Evolutionary conservation across 139 green algal species (phyloP).

Genomic region (Chlorokybus atmophyticus): DNA sequence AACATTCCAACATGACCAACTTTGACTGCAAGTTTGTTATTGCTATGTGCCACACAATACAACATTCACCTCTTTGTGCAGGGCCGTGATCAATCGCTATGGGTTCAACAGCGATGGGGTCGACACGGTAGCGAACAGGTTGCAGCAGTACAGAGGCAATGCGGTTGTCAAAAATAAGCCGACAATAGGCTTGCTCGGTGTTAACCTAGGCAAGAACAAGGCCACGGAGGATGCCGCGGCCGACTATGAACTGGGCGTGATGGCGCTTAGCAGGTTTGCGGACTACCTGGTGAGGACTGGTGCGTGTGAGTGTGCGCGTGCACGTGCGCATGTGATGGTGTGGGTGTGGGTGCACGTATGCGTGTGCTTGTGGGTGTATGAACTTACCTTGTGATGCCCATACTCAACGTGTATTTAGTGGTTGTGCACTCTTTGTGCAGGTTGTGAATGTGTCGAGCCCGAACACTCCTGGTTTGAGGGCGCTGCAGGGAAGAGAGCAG

Average conservation of each 20-base stretch:
- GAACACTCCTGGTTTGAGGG: constrained; percentile 80
- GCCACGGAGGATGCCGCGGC: constrained; percentile 55
- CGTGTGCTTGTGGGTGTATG: background rate
- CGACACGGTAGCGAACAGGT: constrained; percentile 50
- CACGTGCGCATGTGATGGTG: background rate
- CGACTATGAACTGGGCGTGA: constrained; percentile 62
- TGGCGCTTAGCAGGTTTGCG: constrained; percentile 36
- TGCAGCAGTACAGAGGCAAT: too few species aligned
- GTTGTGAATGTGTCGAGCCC: constrained; percentile 91
- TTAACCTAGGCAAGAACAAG: constrained; percentile 99
- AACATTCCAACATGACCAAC: too few species aligned
- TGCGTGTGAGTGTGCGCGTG: too few species aligned
- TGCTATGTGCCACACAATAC: too few species aligned
- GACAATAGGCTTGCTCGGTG: constrained; percentile 52
- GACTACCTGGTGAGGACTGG: constrained; percentile 72
- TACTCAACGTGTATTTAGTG: background rate
- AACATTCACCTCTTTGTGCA: constrained; percentile 18
- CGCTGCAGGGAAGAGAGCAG: constrained; percentile 59
- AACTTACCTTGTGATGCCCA: constrained; percentile 1
- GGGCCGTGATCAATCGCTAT: constrained; percentile 91
- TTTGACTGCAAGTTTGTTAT: constrained; percentile 19
- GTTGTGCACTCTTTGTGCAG: background rate
- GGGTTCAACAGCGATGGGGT: constrained; percentile 91
- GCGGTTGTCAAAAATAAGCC: constrained; percentile 6
- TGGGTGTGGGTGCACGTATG: background rate